Evolutionary conservation across 2,329 filamentous ascomycete species (phyloP).

Genomic region (Aspergillus sp.): DNA sequence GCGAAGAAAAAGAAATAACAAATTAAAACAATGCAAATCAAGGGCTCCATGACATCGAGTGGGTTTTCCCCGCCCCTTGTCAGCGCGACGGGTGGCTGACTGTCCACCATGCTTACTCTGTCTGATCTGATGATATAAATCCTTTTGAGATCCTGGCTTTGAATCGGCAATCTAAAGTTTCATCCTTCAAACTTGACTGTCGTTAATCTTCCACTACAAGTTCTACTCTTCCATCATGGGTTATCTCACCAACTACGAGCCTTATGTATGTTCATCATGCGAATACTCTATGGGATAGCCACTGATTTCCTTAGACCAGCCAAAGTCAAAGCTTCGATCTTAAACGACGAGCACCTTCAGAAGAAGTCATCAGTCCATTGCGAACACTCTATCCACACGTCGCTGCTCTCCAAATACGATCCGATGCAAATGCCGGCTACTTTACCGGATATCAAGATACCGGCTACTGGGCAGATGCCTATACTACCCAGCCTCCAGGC

Average conservation of each 20-base stretch:
- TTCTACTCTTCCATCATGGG: slow-evolving; percentile 19
- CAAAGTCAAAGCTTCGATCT: slow-evolving; percentile 22
- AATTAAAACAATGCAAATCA: too few species aligned
- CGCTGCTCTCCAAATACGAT: slow-evolving; percentile 29
- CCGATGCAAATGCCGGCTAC: slow-evolving; percentile 22
- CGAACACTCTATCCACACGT: slow-evolving; percentile 34
- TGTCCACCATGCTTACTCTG: neutral
- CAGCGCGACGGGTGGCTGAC: neutral
- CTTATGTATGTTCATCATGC: slow-evolving; percentile 25
- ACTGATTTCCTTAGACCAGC: slow-evolving; percentile 10
- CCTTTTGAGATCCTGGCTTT: neutral
- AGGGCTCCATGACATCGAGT: too few species aligned
- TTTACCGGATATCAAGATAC: slow-evolving; percentile 25
- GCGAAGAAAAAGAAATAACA: too few species aligned
- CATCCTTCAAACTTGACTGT: slow-evolving; percentile 1
- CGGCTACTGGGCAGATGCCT: slow-evolving; percentile 28
- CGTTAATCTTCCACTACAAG: neutral
- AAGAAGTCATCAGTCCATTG: slow-evolving; percentile 27
- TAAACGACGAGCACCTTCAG: slow-evolving; percentile 21
- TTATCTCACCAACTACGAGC: slow-evolving; percentile 37
- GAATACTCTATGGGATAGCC: slow-evolving; percentile 2
- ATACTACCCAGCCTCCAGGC: slow-evolving; percentile 19
- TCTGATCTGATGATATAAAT: neutral
- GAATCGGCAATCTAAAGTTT: slow-evolving; percentile 1
- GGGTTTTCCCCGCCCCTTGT: neutral